These are phyloP conservation scores for Pestalotiopsis sp. DNA, from an alignment of 2,329 filamentous ascomycete species.

Conservation along the genomic window DNA sequence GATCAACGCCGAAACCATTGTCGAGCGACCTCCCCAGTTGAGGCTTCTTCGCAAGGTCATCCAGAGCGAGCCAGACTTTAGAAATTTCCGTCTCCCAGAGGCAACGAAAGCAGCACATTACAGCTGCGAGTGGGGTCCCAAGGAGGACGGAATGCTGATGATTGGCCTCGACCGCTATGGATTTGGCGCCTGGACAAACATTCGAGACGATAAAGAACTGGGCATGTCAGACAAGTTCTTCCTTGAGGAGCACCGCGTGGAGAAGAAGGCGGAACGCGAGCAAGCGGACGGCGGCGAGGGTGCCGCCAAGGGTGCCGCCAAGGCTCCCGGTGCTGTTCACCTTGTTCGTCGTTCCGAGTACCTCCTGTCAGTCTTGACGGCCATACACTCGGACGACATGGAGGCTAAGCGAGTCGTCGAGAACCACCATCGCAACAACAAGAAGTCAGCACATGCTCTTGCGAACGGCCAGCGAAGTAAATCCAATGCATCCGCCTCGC, in stretches of 20 bases:
- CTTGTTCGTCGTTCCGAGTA: constrained; percentile 95
- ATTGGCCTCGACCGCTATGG: constrained; percentile 92
- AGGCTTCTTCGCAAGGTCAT: constrained; percentile 79
- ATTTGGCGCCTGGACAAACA: constrained; percentile 93
- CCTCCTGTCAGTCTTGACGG: constrained; percentile 89
- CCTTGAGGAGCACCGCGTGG: constrained; percentile 95
- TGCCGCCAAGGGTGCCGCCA: constrained; percentile 69
- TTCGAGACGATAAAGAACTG: constrained; percentile 88
- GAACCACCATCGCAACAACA: constrained; percentile 94
- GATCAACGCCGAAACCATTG: constrained; percentile 92
- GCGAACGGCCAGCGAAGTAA: constrained; percentile 63
- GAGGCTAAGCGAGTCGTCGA: constrained; percentile 80
- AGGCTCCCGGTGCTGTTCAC: constrained; percentile 96
- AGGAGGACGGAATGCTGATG: constrained; percentile 96
- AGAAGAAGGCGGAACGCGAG: constrained; percentile 91
- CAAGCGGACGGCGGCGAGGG: constrained; percentile 56
- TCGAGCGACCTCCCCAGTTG: constrained; percentile 89
- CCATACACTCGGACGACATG: constrained; percentile 77
- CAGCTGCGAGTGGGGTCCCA: constrained; percentile 86
- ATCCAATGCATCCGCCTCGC: constrained; percentile 62
- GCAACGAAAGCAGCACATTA: constrained; percentile 93
- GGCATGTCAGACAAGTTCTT: constrained; percentile 90
- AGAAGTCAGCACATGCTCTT: constrained; percentile 63
- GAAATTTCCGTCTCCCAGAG: constrained; percentile 83
- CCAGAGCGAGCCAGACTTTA: constrained; percentile 67